Evolutionary conservation across 108 stramenopile species (phyloP), one percentile per base, ranked within the genome.

Genomic region (Skeletonema potamos): DNA sequence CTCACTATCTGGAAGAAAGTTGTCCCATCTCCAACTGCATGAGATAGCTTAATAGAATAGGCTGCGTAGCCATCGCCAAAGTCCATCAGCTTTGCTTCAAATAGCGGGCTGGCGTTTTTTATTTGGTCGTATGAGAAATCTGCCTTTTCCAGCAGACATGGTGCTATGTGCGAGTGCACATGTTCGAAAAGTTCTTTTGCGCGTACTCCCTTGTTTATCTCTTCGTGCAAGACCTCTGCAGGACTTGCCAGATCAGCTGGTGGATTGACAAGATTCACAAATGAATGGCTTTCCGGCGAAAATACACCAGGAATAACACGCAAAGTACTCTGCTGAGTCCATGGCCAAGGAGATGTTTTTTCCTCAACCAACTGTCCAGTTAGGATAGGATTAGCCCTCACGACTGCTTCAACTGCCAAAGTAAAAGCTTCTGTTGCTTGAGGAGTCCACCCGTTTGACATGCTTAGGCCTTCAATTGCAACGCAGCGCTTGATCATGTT

Each of bases 401-500:
- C 76, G 3, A 82, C 81, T 17, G 81, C 81, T 62, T 82, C 76
- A 4, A 78, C 62, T 4, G 76, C 76, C 20, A 82, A 27, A 29
- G 56, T 43, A 64, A 81, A 81, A 18, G 79, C 74, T 51, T 64
- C 32, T 26, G 79, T 71, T 4, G 79, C 74, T 57, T 72, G 62
- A 65, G 68, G 44, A 33, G 69, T 76, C 79, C 79, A 81, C 12
- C 79, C 79, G 29, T 54, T 75, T 22, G 64, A 72, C 6, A 81
- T 17, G 28, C 61, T 55, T 8, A 81, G 62, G 0, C 79, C 79
- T 71, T 76, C 79, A 26, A 81, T 44, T 6, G 77, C 55, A 26
- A 74, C 77, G 36, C 77, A 77, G 12, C 81, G 70, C 60, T 73
- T 73, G 55, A 77, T 82, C 81, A 82, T 82, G 12, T 67, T 58